Base-by-base conservation (phyloP, 768 basidiomycete species). In the Rickenella mellea region DNA sequence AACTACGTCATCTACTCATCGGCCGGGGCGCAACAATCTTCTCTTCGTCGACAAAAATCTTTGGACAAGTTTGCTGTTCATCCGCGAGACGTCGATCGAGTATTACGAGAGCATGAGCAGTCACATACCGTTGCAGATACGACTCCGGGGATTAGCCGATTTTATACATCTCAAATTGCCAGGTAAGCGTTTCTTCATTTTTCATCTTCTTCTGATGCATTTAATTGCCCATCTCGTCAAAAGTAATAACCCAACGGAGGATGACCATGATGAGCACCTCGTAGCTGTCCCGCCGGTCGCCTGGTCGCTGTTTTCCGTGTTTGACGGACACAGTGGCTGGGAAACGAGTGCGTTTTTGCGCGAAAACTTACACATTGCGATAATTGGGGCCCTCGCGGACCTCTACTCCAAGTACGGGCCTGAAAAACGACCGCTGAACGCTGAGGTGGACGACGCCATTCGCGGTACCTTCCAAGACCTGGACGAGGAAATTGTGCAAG, bases 401-500 rank as follows among this genome's bases (percentile, higher is more conserved):
- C 45, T 56, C 8, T 56, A 55, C 44, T 35, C 27, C 1, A 38
- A 33, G 1, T 15, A 51, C 11, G 45, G 40, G 15, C 17, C 20
- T 5, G 17, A 19, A 15, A 27, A 27, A 26, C 31, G 5, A n/a
- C 45, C 55, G 2, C 43, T 49, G 5, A 35, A 53, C 4, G 51
- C 56, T 8, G 60, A 61, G 10, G 57, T 70, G 27, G 63, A 67
- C 39, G 45, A 47, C 2, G 53, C 61, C 10, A 55, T 73, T 42
- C 63, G 60, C 30, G 46, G 55, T 7, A 62, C 63, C 0, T 74
- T 72, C 51, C 39, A 54, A 6, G 43, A 46, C 4, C 45, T 73
- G 12, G 73, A 74, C 46, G 55, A 70, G 36, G 54, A 59, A n/a
- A 57, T 72, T 6, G 64, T 69, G 2, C 51, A 64, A n/a, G 55